Percentiles rank a stretch among this genome's conserved stretches.
phyloP scores from a whole-genome alignment of 345 rosid species.

The Citrus cavaleriei region DNA sequence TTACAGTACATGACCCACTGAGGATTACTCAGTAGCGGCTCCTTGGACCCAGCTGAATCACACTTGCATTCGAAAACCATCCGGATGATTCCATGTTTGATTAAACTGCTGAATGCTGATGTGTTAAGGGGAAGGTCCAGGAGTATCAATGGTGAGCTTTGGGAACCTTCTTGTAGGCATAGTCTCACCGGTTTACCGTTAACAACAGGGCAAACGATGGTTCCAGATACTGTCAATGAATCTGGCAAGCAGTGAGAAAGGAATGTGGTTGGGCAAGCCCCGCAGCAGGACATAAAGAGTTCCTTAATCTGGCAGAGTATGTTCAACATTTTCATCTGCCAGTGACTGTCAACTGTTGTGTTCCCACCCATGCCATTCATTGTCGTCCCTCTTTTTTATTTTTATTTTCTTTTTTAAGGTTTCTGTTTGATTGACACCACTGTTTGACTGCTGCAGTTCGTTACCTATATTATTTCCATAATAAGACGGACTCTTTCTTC shows the following conservation, averaged over 20 bases:
- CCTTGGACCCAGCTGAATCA: not conserved
- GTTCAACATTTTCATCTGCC: constrained; percentile 3
- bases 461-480: not conserved
- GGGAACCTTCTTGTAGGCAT: not conserved
- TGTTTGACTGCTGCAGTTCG: not conserved
- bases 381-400: not conserved
- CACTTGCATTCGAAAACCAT: not conserved
- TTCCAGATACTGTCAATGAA: not conserved
- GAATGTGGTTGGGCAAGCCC: not conserved
- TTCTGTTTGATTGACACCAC: not conserved
- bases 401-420: not conserved
- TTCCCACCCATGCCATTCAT: not conserved
- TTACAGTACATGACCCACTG: constrained; percentile 23
- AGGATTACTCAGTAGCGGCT: not conserved
- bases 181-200: constrained; percentile 8
- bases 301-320: not conserved
- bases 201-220: constrained; percentile 19
- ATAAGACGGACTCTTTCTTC: not conserved
- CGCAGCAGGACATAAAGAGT: not conserved
- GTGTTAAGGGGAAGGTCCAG: constrained; percentile 15
- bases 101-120: not conserved
- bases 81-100: not conserved
- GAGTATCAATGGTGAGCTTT: not conserved
- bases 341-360: not conserved
- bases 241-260: not conserved